Evolutionary conservation across 768 basidiomycete species (phyloP).

Genomic region (Paxillus ammoniavirescens): DNA sequence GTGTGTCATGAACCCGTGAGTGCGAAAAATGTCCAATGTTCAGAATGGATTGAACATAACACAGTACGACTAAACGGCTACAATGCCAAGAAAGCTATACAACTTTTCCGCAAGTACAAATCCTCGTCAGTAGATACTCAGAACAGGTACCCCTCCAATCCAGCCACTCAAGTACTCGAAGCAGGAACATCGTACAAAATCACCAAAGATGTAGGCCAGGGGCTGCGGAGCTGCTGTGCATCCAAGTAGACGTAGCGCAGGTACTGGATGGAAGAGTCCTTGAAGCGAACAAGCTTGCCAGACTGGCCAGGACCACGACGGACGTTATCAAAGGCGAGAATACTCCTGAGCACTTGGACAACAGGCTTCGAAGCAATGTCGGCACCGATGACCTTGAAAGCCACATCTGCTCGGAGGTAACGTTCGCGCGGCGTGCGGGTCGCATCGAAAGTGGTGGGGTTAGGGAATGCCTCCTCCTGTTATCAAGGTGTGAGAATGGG

Average conservation of each 20-base stretch:
- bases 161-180: slow-evolving; percentile 13
- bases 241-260: slow-evolving; percentile 58
- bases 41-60: not conserved
- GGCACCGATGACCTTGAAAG: slow-evolving; percentile 49
- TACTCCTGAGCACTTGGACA: slow-evolving; percentile 58
- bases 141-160: not conserved
- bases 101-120: not conserved
- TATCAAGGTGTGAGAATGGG: not conserved
- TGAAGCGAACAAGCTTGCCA: slow-evolving; percentile 60
- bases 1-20: not conserved
- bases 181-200: slow-evolving; percentile 39
- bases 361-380: slow-evolving; percentile 59
- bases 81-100: not conserved
- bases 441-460: slow-evolving; percentile 44
- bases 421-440: slow-evolving; percentile 42
- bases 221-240: slow-evolving; percentile 42
- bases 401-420: slow-evolving; percentile 49
- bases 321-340: slow-evolving; percentile 58
- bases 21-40: not conserved
- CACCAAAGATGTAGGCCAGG: slow-evolving; percentile 70
- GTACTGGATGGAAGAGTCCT: slow-evolving; percentile 45
- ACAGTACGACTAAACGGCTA: slow-evolving; percentile 3
- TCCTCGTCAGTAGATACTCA: not conserved
- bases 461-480: slow-evolving; percentile 52
- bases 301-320: slow-evolving; percentile 68